Base-by-base conservation (phyloP, 352 stramenopile genomes). In the Phytophthora pluvialis region DNA sequence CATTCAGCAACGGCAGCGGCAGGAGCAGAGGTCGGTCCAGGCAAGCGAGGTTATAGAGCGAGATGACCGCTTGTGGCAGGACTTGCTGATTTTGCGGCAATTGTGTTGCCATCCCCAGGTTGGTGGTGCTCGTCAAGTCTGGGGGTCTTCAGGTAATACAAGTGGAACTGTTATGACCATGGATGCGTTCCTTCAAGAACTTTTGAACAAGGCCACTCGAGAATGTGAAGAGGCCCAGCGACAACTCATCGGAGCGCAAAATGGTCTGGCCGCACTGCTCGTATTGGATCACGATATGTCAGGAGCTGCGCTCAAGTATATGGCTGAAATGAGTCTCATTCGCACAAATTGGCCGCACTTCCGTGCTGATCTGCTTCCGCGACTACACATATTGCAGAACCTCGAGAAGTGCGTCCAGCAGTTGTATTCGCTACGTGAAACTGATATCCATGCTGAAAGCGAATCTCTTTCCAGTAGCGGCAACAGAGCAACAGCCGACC, bases 41-140 rank as follows among this genome's bases (percentile, higher is more conserved):
- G 40, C 58, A 15, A 64, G 58, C 32, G 59, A 77, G 11, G 48
- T 80, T 12, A 73, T 75, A 51, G 67, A 70, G 15, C 71, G 77
- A 15, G 67, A 73, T 21, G 77, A 86, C 35, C 57, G 39, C 5
- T 60, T 98, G 25, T 85, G 83, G 70, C 66, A 83, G 29, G 81
- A 86, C 15, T 54, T 98, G 8, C 74, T 98, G 16, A 64, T 85
- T 33, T 72, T 98, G 32, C 84, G 93, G 12, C 92, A 97, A 62
- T 83, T 97, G 4, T 98, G 94, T 59, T 98, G 91, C 43, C 94
- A 98, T 72, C 94, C 93, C 6, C 91, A 98, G 67, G 82, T 98
- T 13, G 86, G 86, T 7, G 77, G 75, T 13, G 68, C 71, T 21
- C 62, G 61, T 31, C 65, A 72, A 10, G 43, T 29, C 1, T 70